Conservation (phyloP, 768 basidiomycete genomes). For the Mycena chlorophos region DNA sequence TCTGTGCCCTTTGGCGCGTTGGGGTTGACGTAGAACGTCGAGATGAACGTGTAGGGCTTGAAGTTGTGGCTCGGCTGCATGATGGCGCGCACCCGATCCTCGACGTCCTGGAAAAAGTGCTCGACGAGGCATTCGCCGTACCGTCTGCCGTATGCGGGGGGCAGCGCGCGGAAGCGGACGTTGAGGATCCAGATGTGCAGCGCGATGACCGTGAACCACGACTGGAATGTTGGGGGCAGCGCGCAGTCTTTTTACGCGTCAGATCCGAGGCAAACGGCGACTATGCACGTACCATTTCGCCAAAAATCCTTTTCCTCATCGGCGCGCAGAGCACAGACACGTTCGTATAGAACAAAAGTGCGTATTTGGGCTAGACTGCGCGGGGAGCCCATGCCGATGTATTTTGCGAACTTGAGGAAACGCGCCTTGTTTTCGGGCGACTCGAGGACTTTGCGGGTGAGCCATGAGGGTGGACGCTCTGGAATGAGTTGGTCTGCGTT, state of each 20-base stretch:
- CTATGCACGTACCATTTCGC: conserved; percentile 55
- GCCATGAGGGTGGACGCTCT: conserved; percentile 7
- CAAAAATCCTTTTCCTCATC: conserved; percentile 65
- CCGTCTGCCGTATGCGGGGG: conserved; percentile 57
- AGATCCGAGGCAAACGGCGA: conserved; percentile 7
- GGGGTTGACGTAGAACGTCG: conserved; percentile 49
- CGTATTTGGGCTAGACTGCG: conserved; percentile 24
- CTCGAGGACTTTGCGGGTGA: conserved; percentile 19
- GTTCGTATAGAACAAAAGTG: conserved; percentile 58
- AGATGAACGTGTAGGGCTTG: conserved; percentile 47
- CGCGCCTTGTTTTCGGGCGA: conserved; percentile 13
- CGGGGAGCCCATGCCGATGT: conserved; percentile 12
- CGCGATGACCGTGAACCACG: conserved; percentile 94
- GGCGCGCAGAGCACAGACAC: conserved; percentile 53
- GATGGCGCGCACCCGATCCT: conserved; percentile 82
- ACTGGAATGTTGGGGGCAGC: conserved; percentile 91
- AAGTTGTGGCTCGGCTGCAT: conserved; percentile 57
- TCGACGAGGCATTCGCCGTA: conserved; percentile 85
- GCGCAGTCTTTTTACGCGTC: conserved; percentile 60
- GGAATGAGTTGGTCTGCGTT: conserved; percentile 13
- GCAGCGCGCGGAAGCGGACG: conserved; percentile 84
- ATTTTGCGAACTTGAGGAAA: conserved; percentile 14
- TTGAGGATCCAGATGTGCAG: conserved; percentile 91
- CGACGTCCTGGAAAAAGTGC: conserved; percentile 94
- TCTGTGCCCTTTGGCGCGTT: conserved; percentile 34